Conservation (phyloP, 176 grass and related monocot genomes). For the Calamus simplicifolius region DNA sequence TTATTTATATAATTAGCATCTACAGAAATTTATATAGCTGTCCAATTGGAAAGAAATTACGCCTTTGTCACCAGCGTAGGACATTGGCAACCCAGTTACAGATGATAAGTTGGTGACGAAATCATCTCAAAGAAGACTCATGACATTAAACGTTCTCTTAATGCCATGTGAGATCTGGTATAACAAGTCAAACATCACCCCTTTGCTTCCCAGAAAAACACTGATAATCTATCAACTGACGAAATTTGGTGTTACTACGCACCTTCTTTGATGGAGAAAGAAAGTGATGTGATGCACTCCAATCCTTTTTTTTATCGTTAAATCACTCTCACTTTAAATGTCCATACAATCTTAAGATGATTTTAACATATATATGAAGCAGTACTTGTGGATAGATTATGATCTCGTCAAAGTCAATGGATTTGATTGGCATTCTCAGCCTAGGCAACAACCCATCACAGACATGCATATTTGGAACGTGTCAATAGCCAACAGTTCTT, state of each 20-base stretch:
- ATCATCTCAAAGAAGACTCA: no score
- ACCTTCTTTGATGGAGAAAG: slow-evolving; percentile 1
- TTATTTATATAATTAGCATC: no score
- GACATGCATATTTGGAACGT: not conserved
- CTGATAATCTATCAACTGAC: no score
- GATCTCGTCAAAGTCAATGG: slow-evolving; percentile 1
- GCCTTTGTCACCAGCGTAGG: no score
- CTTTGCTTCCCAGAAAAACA: no score
- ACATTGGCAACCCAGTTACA: no score
- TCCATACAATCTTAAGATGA: not conserved
- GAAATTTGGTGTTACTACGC: not conserved
- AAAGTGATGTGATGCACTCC: not conserved
- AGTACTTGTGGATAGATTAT: not conserved
- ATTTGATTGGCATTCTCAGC: not conserved
- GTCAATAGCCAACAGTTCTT: not conserved
- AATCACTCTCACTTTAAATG: slow-evolving; percentile 2
- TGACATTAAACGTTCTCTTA: no score
- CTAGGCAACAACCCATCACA: not conserved
- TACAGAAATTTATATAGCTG: no score
- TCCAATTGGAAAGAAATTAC: no score
- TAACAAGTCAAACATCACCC: no score
- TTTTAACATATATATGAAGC: not conserved
- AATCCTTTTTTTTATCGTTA: not conserved
- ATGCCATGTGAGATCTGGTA: no score
- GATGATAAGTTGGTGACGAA: no score